These are phyloP conservation scores for Penicillium nucicola DNA, from an alignment of 495 filamentous ascomycete genomes.

Conservation along the genomic window DNA sequence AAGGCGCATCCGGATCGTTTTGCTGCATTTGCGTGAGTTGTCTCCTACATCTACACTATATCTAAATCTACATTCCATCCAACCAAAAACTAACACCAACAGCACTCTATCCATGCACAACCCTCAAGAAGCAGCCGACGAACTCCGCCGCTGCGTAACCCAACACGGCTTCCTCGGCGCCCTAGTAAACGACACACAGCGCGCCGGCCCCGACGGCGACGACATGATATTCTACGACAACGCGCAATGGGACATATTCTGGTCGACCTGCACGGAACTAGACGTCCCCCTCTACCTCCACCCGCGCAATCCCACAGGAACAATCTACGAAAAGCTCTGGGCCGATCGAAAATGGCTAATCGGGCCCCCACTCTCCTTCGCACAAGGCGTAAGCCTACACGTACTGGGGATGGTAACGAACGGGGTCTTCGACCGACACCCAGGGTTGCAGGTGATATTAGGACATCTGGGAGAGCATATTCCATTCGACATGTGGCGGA, in stretches of 20 bases:
- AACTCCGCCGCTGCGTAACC: slow-evolving; percentile 54
- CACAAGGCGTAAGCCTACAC: slow-evolving; percentile 48
- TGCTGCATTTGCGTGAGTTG: slow-evolving; percentile 50
- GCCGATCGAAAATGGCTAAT: slow-evolving; percentile 48
- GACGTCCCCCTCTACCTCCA: slow-evolving; percentile 64
- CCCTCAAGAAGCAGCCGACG: slow-evolving; percentile 49
- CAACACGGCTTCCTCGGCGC: slow-evolving; percentile 57
- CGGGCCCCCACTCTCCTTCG: slow-evolving; percentile 44
- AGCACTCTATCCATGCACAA: slow-evolving; percentile 54
- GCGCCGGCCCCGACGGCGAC: slow-evolving; percentile 46
- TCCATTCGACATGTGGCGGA: slow-evolving; percentile 62
- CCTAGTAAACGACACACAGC: slow-evolving; percentile 58
- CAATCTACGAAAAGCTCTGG: slow-evolving; percentile 49
- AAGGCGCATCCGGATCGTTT: slow-evolving; percentile 49
- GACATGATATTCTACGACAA: slow-evolving; percentile 60
- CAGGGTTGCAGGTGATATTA: slow-evolving; percentile 59
- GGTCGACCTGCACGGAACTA: slow-evolving; percentile 53
- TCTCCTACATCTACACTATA: background rate
- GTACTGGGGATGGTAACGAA: slow-evolving; percentile 51
- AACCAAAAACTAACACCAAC: background rate
- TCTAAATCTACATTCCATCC: no score
- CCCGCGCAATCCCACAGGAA: slow-evolving; percentile 48
- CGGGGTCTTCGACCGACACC: slow-evolving; percentile 49
- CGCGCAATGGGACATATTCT: slow-evolving; percentile 55
- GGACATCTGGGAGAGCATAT: slow-evolving; percentile 66